Percentiles rank a stretch among this genome's conserved stretches.
These are phyloP conservation scores for Rhizopogon sp. DNA, from an alignment of 768 basidiomycete genomes.

Conservation along the genomic window DNA sequence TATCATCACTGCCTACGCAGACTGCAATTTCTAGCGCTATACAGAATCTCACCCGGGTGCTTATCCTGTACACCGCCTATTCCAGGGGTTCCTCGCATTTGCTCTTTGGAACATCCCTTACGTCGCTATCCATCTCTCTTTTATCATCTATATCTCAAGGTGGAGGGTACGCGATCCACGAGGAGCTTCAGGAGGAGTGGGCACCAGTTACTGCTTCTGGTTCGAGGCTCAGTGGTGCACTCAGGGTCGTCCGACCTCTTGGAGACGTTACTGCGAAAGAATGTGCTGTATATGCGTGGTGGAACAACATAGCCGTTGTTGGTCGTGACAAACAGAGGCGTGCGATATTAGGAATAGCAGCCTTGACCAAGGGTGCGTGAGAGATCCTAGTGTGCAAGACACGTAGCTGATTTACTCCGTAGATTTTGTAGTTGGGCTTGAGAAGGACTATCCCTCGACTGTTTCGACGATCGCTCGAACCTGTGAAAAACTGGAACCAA, in stretches of 20 bases:
- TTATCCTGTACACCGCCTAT: slow-evolving; percentile 63
- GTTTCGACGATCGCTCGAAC: slow-evolving; percentile 81
- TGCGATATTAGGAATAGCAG: slow-evolving; percentile 54
- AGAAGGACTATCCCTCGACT: slow-evolving; percentile 81
- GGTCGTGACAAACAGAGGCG: slow-evolving; percentile 42
- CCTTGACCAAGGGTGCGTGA: slow-evolving; percentile 60
- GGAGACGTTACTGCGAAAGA: slow-evolving; percentile 76
- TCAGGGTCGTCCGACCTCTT: slow-evolving; percentile 63
- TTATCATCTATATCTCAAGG: slow-evolving; percentile 76
- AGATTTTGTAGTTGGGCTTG: slow-evolving; percentile 81
- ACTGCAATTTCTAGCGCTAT: slow-evolving; percentile 62
- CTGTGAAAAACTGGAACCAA: slow-evolving; percentile 72
- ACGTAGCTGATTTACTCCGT: not conserved
- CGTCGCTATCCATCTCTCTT: slow-evolving; percentile 67
- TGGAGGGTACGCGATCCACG: slow-evolving; percentile 63
- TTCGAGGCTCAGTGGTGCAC: slow-evolving; percentile 7
- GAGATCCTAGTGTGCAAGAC: not conserved
- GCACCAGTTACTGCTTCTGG: slow-evolving; percentile 16
- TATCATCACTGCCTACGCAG: slow-evolving; percentile 67
- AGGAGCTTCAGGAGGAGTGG: slow-evolving; percentile 76
- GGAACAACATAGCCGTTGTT: slow-evolving; percentile 51
- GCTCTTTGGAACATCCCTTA: slow-evolving; percentile 75
- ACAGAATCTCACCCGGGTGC: slow-evolving; percentile 55
- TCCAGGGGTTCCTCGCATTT: slow-evolving; percentile 65
- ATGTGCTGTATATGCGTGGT: slow-evolving; percentile 74